Conservation (phyloP, 108 stramenopile genomes). For the Pseudonitzschia multistriata region DNA sequence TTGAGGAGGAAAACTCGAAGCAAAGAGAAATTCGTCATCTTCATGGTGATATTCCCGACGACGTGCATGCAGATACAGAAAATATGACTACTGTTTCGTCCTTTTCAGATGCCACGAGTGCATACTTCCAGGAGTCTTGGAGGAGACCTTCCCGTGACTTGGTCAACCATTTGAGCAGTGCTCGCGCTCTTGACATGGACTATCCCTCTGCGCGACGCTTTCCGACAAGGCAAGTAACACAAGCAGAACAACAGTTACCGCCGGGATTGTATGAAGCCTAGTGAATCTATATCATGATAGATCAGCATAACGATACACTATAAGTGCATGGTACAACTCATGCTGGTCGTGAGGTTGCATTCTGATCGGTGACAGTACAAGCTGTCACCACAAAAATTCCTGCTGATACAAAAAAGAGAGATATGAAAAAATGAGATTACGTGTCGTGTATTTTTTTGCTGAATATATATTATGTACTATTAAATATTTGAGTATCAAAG, state of each 20-base stretch:
- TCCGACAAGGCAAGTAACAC: neutral
- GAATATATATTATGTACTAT: too few species aligned
- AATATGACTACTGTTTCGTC: conserved; percentile 26
- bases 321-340: neutral
- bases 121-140: conserved; percentile 24
- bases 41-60: conserved; percentile 29
- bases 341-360: neutral
- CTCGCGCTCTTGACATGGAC: conserved; percentile 24
- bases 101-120: conserved; percentile 36
- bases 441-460: too few species aligned
- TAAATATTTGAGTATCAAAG: too few species aligned
- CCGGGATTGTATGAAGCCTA: conserved; percentile 7
- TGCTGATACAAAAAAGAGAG: too few species aligned
- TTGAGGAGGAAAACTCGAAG: conserved; percentile 23
- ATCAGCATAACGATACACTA: neutral
- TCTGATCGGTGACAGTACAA: too few species aligned
- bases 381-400: too few species aligned
- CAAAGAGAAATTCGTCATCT: conserved; percentile 6
- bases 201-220: neutral
- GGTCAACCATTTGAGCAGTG: conserved; percentile 24
- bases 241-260: neutral
- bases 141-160: conserved; percentile 31
- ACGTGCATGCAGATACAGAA: conserved; percentile 26
- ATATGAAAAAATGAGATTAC: too few species aligned
- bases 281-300: neutral